Base-by-base conservation (phyloP, 192 early-diverging fungal species). In the Blastocladiella britannica region DNA sequence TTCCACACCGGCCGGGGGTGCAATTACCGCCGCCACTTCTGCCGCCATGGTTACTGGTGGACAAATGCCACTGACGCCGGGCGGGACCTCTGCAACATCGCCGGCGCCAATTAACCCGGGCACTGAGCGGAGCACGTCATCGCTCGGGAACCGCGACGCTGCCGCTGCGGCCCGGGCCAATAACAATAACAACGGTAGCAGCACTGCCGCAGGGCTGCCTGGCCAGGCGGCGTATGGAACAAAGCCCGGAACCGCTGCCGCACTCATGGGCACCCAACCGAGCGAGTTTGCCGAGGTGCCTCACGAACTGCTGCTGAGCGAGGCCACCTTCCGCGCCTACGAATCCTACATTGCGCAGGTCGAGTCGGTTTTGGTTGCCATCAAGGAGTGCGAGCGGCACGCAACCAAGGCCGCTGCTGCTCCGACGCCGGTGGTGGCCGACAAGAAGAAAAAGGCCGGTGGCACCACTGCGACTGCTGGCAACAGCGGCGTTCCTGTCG, bases 21-120 rank as follows among this genome's bases (percentile, higher is more conserved):
- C n/a, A n/a, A n/a, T n/a, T n/a, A n/a, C n/a, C n/a, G n/a, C n/a
- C n/a, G n/a, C n/a, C n/a, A n/a, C n/a, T n/a, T n/a, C n/a, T n/a
- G n/a, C n/a, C n/a, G n/a, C n/a, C n/a, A n/a, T n/a, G n/a, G n/a
- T n/a, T n/a, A n/a, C n/a, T n/a, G n/a, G n/a, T n/a, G 64, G 60
- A 23, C 67, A 65, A 52, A 57, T 68, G n/a, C 59, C 58, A 15
- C 58, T 53, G 3, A 18, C 7, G n/a, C 30, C 51, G 27, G 12
- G 12, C 12, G n/a, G 15, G 37, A 47, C 37, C 2, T 2, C 37
- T 20, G 15, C 37, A 20, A 20, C 15, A 0, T 4, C 15, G 12
- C 15, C 37, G 2, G 9, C n/a, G 37, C 37, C 37, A 20, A 9
- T 47, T 9, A 47, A 47, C 37, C 1, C 37, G 37, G 51, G 51